Evolutionary conservation across 345 rosid genomes (phyloP).

Genomic region (Viola odorata): DNA sequence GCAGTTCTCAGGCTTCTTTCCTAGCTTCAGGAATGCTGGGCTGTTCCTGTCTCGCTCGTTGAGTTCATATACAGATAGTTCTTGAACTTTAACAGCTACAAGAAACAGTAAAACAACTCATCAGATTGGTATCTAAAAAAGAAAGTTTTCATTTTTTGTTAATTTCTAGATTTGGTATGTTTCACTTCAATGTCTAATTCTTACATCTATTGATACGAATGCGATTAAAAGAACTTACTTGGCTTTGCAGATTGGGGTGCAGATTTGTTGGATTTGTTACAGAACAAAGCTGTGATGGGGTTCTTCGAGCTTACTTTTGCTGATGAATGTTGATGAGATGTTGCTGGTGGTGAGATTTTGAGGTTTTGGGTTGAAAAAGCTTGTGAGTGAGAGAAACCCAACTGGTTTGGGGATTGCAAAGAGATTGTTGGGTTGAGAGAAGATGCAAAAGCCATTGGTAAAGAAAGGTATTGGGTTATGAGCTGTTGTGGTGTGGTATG

Average conservation of each 20-base stretch:
- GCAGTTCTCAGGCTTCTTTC: conserved; percentile 32
- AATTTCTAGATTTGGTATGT: too few species aligned
- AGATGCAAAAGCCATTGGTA: conserved; percentile 20
- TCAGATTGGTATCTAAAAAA: background rate
- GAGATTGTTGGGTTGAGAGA: conserved; percentile 5
- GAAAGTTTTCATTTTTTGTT: background rate
- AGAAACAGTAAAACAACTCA: background rate
- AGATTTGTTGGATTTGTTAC: conserved; percentile 1
- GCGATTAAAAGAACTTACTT: background rate
- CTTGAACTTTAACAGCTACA: conserved; percentile 32
- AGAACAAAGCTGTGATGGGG: conserved; percentile 11
- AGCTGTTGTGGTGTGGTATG: too few species aligned
- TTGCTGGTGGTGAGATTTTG: background rate
- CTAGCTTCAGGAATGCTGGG: conserved; percentile 41
- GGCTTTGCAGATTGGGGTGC: conserved; percentile 4
- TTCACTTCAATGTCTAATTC: too few species aligned
- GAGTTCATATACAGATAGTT: conserved; percentile 45
- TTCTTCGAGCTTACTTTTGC: background rate
- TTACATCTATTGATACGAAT: background rate
- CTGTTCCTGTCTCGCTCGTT: conserved; percentile 50
- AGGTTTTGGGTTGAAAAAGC: conserved; percentile 8
- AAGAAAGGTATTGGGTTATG: too few species aligned
- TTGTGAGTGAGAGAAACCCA: conserved; percentile 13
- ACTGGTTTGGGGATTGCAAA: conserved; percentile 1
- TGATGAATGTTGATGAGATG: background rate